Evolutionary conservation across 2,329 filamentous ascomycete genomes (phyloP), one percentile per base, ranked within the genome.

Genomic region (Blastomyces parvus): DNA sequence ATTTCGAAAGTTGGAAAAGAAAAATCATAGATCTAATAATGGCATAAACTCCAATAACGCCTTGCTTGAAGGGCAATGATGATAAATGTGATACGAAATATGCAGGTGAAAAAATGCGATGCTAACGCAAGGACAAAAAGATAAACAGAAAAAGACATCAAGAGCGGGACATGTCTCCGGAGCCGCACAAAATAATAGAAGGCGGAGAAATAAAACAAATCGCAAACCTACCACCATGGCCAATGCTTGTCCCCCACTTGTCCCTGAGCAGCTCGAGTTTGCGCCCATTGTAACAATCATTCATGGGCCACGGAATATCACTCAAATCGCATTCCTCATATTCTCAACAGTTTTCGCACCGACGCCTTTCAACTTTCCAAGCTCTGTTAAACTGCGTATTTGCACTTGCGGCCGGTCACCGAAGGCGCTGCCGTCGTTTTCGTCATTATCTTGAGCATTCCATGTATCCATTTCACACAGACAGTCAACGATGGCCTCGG

Each of bases 401-500:
- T 70, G 71, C 2, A 69, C 64, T 36, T 59, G 56, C 30, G 27
- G 17, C 9, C 50, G 13, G 40, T 70, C 68, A 17, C 68, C 65
- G 22, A 64, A 65, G 33, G 42, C 53, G 17, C 65, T 64, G 40
- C 67, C 64, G 13, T 67, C 64, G 7, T 55, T 33, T 55, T 22
- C 30, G 36, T 22, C 48, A 22, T 65, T 66, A 36, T 68, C 65
- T 13, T 67, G 64, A 1, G 62, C 65, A 42, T 63, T 64, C 33
- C 65, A 64, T 17, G 66, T 64, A 55, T 76, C 77, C 73, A 76
- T 75, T 64, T 78, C 76, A 57, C 76, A 76, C 13, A 81, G 73
- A 60, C 77, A 79, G 64, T 80, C 75, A 27, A 80, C 76, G 61
- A 81, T 80, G 0, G 76, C 74, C 65, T 80, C 78, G 3, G 79